phyloP scores from a whole-genome alignment of 768 basidiomycete species.

The Termitomyces sp. region DNA sequence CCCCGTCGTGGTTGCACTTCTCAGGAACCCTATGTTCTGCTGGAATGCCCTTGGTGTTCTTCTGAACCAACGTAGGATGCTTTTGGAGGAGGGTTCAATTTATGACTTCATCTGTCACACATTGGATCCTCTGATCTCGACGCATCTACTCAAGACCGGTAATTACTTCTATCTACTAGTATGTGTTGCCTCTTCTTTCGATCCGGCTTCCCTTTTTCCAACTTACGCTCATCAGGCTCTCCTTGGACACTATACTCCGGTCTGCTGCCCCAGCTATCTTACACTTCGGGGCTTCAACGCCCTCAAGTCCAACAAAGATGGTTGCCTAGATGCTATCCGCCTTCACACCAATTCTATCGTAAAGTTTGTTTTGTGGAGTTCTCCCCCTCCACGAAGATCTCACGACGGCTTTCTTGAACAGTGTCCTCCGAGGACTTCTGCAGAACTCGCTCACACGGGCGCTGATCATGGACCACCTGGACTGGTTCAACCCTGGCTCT shows the following conservation, averaged over 20 bases:
- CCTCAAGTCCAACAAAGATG: slow-evolving; percentile 45
- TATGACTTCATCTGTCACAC: slow-evolving; percentile 53
- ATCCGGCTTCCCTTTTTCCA: neutral
- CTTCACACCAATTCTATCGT: slow-evolving; percentile 71
- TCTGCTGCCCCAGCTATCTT: slow-evolving; percentile 63
- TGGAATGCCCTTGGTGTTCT: slow-evolving; percentile 84
- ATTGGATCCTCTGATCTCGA: slow-evolving; percentile 43
- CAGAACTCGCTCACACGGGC: slow-evolving; percentile 51
- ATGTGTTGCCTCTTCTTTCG: slow-evolving; percentile 10
- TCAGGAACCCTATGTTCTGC: slow-evolving; percentile 53
- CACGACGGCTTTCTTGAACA: slow-evolving; percentile 6
- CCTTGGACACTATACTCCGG: slow-evolving; percentile 51
- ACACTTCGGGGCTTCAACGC: slow-evolving; percentile 55
- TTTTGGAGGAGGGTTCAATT: slow-evolving; percentile 45
- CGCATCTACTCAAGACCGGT: slow-evolving; percentile 53
- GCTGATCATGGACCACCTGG: slow-evolving; percentile 71
- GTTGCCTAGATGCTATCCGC: slow-evolving; percentile 50
- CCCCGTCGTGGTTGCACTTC: slow-evolving; percentile 49
- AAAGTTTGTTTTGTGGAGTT: slow-evolving; percentile 38
- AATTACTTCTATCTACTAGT: slow-evolving; percentile 66
- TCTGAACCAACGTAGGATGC: slow-evolving; percentile 59
- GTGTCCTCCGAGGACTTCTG: slow-evolving; percentile 29
- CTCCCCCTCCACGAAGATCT: neutral
- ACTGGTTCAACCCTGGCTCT: slow-evolving; percentile 51
- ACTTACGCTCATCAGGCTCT: slow-evolving; percentile 27